Percentiles rank a stretch among this genome's conserved stretches.
phyloP scores from a whole-genome alignment of 2,329 filamentous ascomycete genomes.

The Fusarium sp. region DNA sequence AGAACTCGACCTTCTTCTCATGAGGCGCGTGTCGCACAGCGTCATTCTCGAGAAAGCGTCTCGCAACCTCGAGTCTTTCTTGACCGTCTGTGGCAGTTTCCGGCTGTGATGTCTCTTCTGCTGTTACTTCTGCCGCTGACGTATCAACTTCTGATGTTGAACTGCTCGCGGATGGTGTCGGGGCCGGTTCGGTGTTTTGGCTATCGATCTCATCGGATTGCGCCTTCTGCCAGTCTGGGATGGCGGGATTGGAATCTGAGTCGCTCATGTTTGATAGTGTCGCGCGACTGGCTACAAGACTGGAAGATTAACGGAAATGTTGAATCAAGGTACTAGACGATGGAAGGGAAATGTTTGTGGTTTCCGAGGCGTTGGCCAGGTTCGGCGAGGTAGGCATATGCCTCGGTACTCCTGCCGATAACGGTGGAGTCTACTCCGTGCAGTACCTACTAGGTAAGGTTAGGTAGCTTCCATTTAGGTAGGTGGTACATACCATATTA shows the following conservation, averaged over 20 bases:
- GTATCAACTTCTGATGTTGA: constrained; percentile 30
- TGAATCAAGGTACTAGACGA: background rate
- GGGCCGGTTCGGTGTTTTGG: constrained; percentile 22
- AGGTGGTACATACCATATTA: background rate
- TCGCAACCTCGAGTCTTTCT: constrained; percentile 68
- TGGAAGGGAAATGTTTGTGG: constrained; percentile 5
- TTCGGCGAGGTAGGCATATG: constrained; percentile 40
- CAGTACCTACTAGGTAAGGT: background rate
- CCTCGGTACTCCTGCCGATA: constrained; percentile 39
- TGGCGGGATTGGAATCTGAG: constrained; percentile 43
- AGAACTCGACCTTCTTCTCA: constrained; percentile 79
- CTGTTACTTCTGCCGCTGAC: background rate
- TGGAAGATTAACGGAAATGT: background rate
- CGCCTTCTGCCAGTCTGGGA: constrained; percentile 48
- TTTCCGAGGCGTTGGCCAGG: constrained; percentile 37
- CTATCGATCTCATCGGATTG: constrained; percentile 26
- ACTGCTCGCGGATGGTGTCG: constrained; percentile 28
- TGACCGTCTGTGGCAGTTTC: constrained; percentile 10
- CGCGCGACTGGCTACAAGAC: background rate
- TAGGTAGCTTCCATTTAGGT: too few species aligned
- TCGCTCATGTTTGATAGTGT: constrained; percentile 45
- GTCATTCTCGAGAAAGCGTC: constrained; percentile 79
- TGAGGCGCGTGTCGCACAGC: constrained; percentile 73
- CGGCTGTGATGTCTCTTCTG: constrained; percentile 6
- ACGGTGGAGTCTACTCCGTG: constrained; percentile 24